Evolutionary conservation across 345 rosid genomes (phyloP).

Genomic region (Brassica cretica): DNA sequence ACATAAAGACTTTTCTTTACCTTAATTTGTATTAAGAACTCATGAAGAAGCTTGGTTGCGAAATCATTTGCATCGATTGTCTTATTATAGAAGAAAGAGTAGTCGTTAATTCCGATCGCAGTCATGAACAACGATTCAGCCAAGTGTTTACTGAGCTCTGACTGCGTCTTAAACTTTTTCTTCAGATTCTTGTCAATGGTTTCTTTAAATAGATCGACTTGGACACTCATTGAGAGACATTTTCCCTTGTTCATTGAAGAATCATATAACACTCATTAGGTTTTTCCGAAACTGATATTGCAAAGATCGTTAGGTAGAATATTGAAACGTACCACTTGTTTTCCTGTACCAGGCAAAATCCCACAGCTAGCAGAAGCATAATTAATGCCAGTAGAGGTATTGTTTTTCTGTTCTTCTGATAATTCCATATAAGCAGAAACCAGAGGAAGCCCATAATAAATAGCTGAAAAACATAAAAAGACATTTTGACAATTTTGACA

Average conservation of each 20-base stretch:
- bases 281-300: neutral
- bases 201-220: slow-evolving; percentile 23
- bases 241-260: slow-evolving; percentile 22
- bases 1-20: neutral
- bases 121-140: slow-evolving; percentile 33
- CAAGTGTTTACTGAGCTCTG: slow-evolving; percentile 26
- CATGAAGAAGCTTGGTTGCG: slow-evolving; percentile 29
- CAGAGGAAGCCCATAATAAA: slow-evolving; percentile 35
- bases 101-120: slow-evolving; percentile 34
- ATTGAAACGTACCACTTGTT: neutral
- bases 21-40: slow-evolving; percentile 20
- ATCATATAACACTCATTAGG: neutral
- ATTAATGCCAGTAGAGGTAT: slow-evolving; percentile 32
- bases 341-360: slow-evolving; percentile 27
- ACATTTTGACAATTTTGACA: neutral
- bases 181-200: slow-evolving; percentile 25
- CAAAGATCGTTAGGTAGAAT: slow-evolving; percentile 7
- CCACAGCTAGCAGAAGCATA: slow-evolving; percentile 44
- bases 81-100: neutral
- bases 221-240: slow-evolving; percentile 34
- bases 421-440: slow-evolving; percentile 36
- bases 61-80: slow-evolving; percentile 5
- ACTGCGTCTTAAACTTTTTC: slow-evolving; percentile 5
- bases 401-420: slow-evolving; percentile 26
- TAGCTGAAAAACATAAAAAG: slow-evolving; percentile 22